These are phyloP conservation scores for Cucurbita moschata DNA, from an alignment of 306 rosid species.

Conservation along the genomic window DNA sequence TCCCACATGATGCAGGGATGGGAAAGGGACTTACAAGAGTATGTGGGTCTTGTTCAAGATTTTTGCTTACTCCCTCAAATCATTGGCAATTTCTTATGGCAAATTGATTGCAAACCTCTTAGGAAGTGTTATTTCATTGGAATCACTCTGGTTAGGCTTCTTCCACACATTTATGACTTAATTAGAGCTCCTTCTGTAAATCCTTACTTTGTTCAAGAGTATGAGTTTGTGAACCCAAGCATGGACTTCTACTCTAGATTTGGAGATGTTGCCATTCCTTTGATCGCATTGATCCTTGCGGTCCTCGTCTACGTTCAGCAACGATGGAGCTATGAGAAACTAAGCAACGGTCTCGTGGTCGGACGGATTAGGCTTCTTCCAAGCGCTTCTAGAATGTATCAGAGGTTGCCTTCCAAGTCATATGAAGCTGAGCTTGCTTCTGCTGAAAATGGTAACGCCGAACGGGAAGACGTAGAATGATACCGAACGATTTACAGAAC, in stretches of 20 bases:
- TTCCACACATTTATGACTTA: constrained; percentile 75
- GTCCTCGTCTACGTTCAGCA: constrained; percentile 53
- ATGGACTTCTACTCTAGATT: constrained; percentile 58
- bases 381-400: constrained; percentile 36
- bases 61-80: constrained; percentile 81
- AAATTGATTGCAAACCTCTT: constrained; percentile 58
- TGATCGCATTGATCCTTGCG: constrained; percentile 50
- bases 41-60: constrained; percentile 76
- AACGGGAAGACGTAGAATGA: constrained; percentile 30
- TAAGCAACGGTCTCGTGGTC: constrained; percentile 35
- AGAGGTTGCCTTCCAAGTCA: constrained; percentile 51
- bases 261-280: constrained; percentile 62
- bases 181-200: constrained; percentile 39
- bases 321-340: constrained; percentile 52
- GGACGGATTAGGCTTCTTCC: constrained; percentile 53
- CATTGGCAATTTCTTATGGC: constrained; percentile 73
- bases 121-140: constrained; percentile 65
- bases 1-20: constrained; percentile 31
- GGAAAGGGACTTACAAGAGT: constrained; percentile 61
- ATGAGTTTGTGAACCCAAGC: constrained; percentile 60
- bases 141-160: constrained; percentile 63
- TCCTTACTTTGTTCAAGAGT: constrained; percentile 55
- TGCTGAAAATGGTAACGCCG: constrained; percentile 21
- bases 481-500: neutral
- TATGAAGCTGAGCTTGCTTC: constrained; percentile 68